phyloP scores from a whole-genome alignment of 768 basidiomycete genomes.

The Strobilomyces dryophilus region DNA sequence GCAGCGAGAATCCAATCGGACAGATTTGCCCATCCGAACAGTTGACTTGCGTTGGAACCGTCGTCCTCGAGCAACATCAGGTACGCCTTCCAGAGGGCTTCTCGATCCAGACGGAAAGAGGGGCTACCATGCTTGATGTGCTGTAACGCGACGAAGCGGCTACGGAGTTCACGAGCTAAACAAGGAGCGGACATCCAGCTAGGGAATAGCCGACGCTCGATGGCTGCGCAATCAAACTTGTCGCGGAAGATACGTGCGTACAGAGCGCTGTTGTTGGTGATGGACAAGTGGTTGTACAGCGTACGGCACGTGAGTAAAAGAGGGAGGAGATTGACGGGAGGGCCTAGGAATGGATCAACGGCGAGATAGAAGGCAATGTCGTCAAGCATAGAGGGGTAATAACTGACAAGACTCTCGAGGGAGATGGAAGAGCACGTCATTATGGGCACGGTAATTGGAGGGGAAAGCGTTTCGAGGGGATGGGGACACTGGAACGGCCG shows the following conservation, averaged over 20 bases:
- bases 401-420: conserved; percentile 18
- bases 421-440: conserved; percentile 7
- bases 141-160: conserved; percentile 38
- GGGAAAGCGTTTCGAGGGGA: conserved; percentile 4
- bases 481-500: conserved; percentile 5
- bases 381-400: conserved; percentile 27
- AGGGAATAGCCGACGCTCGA: conserved; percentile 35
- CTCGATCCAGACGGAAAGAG: conserved; percentile 17
- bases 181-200: conserved; percentile 36
- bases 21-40: conserved; percentile 40
- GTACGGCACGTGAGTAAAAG: conserved; percentile 38
- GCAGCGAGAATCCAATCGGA: conserved; percentile 23
- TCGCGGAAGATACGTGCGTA: conserved; percentile 42
- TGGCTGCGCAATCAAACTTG: conserved; percentile 43
- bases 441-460: not conserved
- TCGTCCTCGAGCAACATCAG: conserved; percentile 54
- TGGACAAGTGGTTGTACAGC: conserved; percentile 34
- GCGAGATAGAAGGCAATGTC: conserved; percentile 40
- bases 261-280: conserved; percentile 34
- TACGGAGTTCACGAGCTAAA: conserved; percentile 41
- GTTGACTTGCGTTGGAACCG: conserved; percentile 41
- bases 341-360: conserved; percentile 38
- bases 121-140: conserved; percentile 35
- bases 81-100: conserved; percentile 53
- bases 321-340: conserved; percentile 37